Base-by-base conservation (phyloP, 352 stramenopile species). In the Salisapilia sapeloensis region DNA sequence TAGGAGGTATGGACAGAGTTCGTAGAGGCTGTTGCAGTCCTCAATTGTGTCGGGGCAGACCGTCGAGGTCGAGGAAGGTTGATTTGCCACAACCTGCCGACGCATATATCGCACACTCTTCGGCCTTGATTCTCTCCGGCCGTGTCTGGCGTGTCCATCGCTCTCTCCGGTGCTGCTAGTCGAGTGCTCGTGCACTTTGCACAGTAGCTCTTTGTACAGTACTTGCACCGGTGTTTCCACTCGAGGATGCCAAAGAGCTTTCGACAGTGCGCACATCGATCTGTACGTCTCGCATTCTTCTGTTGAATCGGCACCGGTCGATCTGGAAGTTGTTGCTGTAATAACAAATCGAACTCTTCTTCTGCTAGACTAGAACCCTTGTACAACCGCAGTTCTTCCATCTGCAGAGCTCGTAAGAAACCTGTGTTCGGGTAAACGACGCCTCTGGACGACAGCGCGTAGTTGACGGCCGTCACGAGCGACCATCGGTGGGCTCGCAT, bases 381-480 rank as follows among this genome's bases (percentile, higher is more conserved):
- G 46, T 86, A 86, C 6, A 86, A 38, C 0, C 67, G 56, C 22
- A 78, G 72, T 29, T 90, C 74, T 43, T 84, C 70, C 7, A 58
- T 19, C 70, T 86, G 81, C 7, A 90, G 55, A 24, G 57, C 60
- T 20, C 56, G 60, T 6, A 90, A 33, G 36, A 90, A 90, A 2
- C 74, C 74, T 44, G 78, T 55, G 50, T 90, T 90, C 19, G 74
- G 74, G 39, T 83, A 90, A 19, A 84, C 67, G 24, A 90, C 65
- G 6, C 65, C 65, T 9, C 74, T 66, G 34, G 66, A 82, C 28
- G 64, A 53, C 38, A 86, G 56, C 4, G 63, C 64, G 30, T 81
- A 85, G 47, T 86, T 90, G 24, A 82, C 60, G 13, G 70, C 69
- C 7, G 70, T 86, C 15, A 85, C 67, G 12, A 90, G 58, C 33